Conservation (phyloP, 139 green algal genomes). For the Asterochloris erici region DNA sequence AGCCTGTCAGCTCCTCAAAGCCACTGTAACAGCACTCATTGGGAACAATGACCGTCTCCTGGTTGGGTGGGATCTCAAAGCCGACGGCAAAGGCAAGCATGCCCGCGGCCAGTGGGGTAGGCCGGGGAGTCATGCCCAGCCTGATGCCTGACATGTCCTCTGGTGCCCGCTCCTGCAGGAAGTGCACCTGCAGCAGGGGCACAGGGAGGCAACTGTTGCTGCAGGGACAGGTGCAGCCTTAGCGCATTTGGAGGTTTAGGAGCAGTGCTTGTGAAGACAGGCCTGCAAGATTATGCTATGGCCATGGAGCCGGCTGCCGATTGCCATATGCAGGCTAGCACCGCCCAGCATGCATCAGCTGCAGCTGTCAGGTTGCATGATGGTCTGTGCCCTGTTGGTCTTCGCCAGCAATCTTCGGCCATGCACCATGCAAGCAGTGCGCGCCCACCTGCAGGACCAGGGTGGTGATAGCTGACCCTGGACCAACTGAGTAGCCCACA, state of each 20-base stretch:
- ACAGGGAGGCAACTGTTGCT: not conserved
- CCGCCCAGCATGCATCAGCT: no score
- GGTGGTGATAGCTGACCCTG: conserved; percentile 38
- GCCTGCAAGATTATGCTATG: no score
- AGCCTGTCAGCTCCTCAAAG: conserved; percentile 66
- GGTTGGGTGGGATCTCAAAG: conserved; percentile 64
- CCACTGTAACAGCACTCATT: conserved; percentile 77
- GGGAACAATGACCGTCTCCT: conserved; percentile 39
- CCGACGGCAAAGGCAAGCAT: conserved; percentile 62
- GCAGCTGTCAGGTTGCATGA: no score
- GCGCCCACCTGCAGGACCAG: conserved; percentile 67
- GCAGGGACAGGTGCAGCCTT: no score
- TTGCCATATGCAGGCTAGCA: no score
- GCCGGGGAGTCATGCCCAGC: conserved; percentile 41
- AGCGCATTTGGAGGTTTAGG: no score
- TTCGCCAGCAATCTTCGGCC: not conserved
- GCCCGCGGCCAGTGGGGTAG: conserved; percentile 56
- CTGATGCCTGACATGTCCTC: conserved; percentile 65
- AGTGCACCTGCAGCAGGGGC: conserved; percentile 63
- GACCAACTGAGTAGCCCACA: conserved; percentile 66
- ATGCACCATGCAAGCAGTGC: not conserved
- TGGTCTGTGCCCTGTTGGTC: no score
- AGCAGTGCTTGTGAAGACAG: no score
- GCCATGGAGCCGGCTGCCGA: no score
- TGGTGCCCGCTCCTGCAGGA: conserved; percentile 41